Evolutionary conservation across 208 protist genomes (phyloP).

Genomic region (Endotrypanum monterogeii): DNA sequence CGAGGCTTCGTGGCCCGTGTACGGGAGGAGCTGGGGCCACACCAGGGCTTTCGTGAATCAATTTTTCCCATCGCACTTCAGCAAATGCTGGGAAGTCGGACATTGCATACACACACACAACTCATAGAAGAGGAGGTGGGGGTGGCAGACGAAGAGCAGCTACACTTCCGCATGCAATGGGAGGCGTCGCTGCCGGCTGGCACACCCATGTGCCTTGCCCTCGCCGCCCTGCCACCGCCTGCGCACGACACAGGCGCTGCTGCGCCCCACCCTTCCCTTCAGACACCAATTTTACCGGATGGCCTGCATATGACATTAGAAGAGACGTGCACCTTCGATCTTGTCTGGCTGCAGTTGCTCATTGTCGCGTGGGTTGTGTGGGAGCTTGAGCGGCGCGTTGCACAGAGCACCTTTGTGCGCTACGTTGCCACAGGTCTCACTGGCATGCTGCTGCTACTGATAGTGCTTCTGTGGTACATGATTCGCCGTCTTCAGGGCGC

Average conservation of each 20-base stretch:
- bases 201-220: conserved; percentile 33
- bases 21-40: conserved; percentile 41
- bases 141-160: neutral
- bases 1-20: conserved; percentile 15
- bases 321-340: conserved; percentile 42
- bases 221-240: conserved; percentile 26
- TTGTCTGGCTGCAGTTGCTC: conserved; percentile 54
- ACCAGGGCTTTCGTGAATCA: conserved; percentile 20
- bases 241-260: neutral
- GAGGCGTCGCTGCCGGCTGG: conserved; percentile 28
- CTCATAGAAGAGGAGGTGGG: conserved; percentile 15
- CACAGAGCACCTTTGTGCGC: conserved; percentile 44
- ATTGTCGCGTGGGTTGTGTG: conserved; percentile 25
- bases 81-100: conserved; percentile 32
- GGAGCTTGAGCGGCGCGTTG: conserved; percentile 45
- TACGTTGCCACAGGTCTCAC: conserved; percentile 48
- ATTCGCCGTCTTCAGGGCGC: conserved; percentile 54
- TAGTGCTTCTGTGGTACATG: conserved; percentile 43
- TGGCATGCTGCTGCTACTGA: conserved; percentile 45
- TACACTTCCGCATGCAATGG: conserved; percentile 22
- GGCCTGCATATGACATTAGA: conserved; percentile 35
- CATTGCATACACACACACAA: conserved; percentile 11
- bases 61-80: conserved; percentile 24
- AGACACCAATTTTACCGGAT: neutral
- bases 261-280: neutral